These are phyloP conservation scores for Macrophomina pseudophaseolina DNA, from an alignment of 2,329 filamentous ascomycete species.

Conservation along the genomic window DNA sequence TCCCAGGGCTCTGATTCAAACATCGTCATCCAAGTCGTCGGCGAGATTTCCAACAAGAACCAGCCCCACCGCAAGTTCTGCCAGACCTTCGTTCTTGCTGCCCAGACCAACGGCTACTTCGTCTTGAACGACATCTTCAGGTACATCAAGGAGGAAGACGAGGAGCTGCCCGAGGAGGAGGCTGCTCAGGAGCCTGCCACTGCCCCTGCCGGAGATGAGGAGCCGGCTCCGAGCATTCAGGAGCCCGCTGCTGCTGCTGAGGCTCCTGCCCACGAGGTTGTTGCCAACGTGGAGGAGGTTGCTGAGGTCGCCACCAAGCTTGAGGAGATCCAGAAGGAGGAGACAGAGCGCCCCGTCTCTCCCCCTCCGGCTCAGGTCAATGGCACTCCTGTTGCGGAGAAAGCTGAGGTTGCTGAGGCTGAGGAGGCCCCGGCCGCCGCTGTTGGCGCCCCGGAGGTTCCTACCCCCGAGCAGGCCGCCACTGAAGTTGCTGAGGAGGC, in stretches of 20 bases:
- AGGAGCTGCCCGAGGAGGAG: slow-evolving; percentile 62
- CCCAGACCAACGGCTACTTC: slow-evolving; percentile 96
- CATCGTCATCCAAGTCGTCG: slow-evolving; percentile 97
- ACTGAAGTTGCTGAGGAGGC: slow-evolving; percentile 39
- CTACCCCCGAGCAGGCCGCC: slow-evolving; percentile 42
- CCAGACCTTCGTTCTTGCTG: slow-evolving; percentile 95
- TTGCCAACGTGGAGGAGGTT: slow-evolving; percentile 52
- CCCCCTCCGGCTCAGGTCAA: slow-evolving; percentile 42
- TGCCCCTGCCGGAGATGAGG: slow-evolving; percentile 45
- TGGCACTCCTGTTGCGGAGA: slow-evolving; percentile 43
- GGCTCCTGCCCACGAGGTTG: slow-evolving; percentile 42
- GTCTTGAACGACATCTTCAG: slow-evolving; percentile 98
- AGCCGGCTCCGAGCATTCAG: slow-evolving; percentile 46
- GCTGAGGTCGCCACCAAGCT: slow-evolving; percentile 73
- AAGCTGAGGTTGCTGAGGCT: slow-evolving; percentile 42
- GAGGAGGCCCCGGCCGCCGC: slow-evolving; percentile 46
- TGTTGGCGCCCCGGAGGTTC: slow-evolving; percentile 31
- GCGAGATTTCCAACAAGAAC: slow-evolving; percentile 94
- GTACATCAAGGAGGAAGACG: slow-evolving; percentile 83
- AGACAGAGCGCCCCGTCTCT: slow-evolving; percentile 30
- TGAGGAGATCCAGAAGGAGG: slow-evolving; percentile 60
- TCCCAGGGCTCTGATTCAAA: slow-evolving; percentile 90
- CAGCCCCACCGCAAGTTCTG: slow-evolving; percentile 93
- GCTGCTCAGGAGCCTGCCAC: slow-evolving; percentile 38
- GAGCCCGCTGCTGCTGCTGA: slow-evolving; percentile 40